These are phyloP conservation scores for Fusarium abutilonis DNA, from an alignment of 2,329 filamentous ascomycete species.

Conservation along the genomic window DNA sequence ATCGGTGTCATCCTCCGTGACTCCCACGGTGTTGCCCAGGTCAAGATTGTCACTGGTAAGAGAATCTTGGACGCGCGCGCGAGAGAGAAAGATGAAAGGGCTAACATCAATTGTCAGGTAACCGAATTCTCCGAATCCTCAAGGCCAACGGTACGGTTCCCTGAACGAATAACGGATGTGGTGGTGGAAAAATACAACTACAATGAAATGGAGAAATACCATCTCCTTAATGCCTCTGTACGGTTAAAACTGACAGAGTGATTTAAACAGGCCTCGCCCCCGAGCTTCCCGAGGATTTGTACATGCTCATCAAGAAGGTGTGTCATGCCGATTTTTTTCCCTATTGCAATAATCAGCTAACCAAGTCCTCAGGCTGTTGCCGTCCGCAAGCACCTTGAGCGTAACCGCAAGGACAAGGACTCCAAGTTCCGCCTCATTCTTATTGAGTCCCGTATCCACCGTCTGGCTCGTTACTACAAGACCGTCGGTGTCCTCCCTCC, in stretches of 20 bases:
- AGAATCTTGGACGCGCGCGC: neutral
- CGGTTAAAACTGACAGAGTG: conserved; percentile 95
- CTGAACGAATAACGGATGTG: conserved; percentile 45
- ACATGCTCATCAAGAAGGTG: conserved; percentile 99
- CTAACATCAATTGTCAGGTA: conserved; percentile 71
- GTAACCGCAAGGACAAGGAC: conserved; percentile 99
- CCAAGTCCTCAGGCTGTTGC: conserved; percentile 77
- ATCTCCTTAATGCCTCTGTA: conserved; percentile 75
- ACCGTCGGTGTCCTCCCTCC: conserved; percentile 85
- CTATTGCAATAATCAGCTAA: conserved; percentile 1
- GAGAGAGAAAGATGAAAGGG: conserved; percentile 2
- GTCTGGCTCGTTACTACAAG: conserved; percentile 99
- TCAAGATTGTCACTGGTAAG: conserved; percentile 96
- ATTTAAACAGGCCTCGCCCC: conserved; percentile 92
- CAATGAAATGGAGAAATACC: conserved; percentile 42
- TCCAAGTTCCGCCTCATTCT: conserved; percentile 99
- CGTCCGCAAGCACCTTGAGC: conserved; percentile 99
- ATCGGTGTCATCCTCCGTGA: conserved; percentile 99
- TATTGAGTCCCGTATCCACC: conserved; percentile 99
- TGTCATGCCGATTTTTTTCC: conserved; percentile 4
- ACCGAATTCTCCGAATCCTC: conserved; percentile 99
- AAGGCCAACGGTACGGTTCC: conserved; percentile 90
- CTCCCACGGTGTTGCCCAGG: conserved; percentile 97
- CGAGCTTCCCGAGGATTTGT: conserved; percentile 98
- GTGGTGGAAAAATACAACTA: conserved; percentile 46